phyloP scores from a whole-genome alignment of 441 rosid genomes.

The Mallotus japonicus region DNA sequence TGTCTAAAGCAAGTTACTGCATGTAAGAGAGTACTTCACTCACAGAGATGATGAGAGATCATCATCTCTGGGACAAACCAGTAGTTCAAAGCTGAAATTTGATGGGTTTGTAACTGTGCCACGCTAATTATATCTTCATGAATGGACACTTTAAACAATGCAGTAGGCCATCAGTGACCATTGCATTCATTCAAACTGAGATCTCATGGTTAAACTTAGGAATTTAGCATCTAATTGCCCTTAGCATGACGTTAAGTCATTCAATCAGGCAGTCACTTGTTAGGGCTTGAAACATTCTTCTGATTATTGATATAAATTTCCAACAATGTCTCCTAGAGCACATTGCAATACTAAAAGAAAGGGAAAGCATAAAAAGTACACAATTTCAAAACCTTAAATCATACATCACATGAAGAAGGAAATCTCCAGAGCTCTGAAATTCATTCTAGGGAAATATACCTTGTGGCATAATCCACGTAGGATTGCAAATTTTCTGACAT shows the following conservation, averaged over 20 bases:
- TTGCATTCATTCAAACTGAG: background rate
- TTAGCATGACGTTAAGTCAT: background rate
- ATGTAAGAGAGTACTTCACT: slow-evolving; percentile 7
- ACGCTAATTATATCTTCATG: background rate
- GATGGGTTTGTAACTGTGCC: background rate
- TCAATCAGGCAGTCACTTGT: slow-evolving; percentile 8
- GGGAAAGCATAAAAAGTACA: slow-evolving; percentile 2
- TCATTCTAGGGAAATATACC: slow-evolving; percentile 34
- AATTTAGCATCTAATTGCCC: slow-evolving; percentile 8
- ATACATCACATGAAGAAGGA: slow-evolving; percentile 1
- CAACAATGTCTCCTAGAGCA: slow-evolving; percentile 5
- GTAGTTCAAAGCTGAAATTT: slow-evolving; percentile 5
- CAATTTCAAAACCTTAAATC: slow-evolving; percentile 8
- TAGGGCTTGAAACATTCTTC: slow-evolving; percentile 2
- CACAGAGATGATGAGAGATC: background rate
- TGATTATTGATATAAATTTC: background rate
- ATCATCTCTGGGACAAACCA: slow-evolving; percentile 1
- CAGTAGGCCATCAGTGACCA: background rate
- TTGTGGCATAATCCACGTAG: slow-evolving; percentile 69
- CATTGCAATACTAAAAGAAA: background rate
- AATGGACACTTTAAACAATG: background rate
- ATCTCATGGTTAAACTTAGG: slow-evolving; percentile 8
- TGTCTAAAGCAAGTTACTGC: slow-evolving; percentile 7
- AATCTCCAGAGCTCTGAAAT: slow-evolving; percentile 14
- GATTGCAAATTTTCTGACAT: slow-evolving; percentile 57